phyloP scores from a whole-genome alignment of 768 basidiomycete species.

The Hygrophorus pudorinus region DNA sequence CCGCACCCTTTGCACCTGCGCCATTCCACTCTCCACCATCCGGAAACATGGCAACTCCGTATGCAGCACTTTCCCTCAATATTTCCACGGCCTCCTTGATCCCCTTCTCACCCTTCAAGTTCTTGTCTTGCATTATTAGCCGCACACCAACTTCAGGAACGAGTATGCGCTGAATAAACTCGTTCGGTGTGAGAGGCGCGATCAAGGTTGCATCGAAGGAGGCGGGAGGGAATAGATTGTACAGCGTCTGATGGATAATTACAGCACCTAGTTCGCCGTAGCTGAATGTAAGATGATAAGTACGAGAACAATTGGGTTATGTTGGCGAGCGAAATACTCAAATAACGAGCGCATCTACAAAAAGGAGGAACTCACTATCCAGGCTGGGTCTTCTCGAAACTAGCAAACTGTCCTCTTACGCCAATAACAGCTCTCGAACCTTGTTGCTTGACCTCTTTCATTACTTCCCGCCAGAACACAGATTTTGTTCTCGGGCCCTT shows the following conservation, averaged over 20 bases:
- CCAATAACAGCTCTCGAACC: slow-evolving; percentile 60
- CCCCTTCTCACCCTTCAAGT: slow-evolving; percentile 28
- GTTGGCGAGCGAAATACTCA: too few species aligned
- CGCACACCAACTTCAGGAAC: slow-evolving; percentile 79
- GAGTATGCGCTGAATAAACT: slow-evolving; percentile 78
- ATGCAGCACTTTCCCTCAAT: slow-evolving; percentile 67
- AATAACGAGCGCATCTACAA: too few species aligned
- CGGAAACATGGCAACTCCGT: slow-evolving; percentile 83
- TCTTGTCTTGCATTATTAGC: slow-evolving; percentile 75
- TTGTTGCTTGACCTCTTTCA: slow-evolving; percentile 50
- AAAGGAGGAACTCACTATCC: slow-evolving; percentile 63
- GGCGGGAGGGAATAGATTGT: slow-evolving; percentile 60
- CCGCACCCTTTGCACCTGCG: slow-evolving; percentile 10
- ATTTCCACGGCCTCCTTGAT: slow-evolving; percentile 42
- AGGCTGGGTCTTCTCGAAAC: slow-evolving; percentile 75
- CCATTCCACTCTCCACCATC: slow-evolving; percentile 32
- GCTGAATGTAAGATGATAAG: slow-evolving; percentile 28
- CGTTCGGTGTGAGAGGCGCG: slow-evolving; percentile 56
- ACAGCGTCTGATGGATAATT: slow-evolving; percentile 70
- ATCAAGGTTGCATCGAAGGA: slow-evolving; percentile 43
- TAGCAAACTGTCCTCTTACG: slow-evolving; percentile 65
- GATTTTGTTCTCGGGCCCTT: slow-evolving; percentile 30
- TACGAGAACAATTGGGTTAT: background rate
- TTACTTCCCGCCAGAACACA: slow-evolving; percentile 61
- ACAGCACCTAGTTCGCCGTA: slow-evolving; percentile 82